Base-by-base conservation (phyloP, 192 early-diverging fungal species). In the Lobosporangium transversale region DNA sequence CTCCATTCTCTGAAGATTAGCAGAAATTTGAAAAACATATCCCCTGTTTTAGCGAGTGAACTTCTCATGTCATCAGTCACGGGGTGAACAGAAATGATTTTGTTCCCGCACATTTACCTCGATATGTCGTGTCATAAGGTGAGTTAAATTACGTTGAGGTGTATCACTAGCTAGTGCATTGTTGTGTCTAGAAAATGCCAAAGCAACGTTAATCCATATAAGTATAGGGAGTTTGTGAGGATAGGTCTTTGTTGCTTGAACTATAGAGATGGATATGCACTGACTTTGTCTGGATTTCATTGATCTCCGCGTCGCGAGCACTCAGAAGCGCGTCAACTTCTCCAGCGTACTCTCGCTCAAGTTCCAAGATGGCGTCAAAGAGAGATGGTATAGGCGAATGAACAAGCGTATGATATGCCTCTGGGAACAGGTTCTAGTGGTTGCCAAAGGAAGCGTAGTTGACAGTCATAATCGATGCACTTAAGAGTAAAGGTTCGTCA, bases 341-440 rank as follows among this genome's bases (percentile, higher is more conserved):
- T 29, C 78, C 52, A 10, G 81, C 75, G 58, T 85, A 86, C n/a
- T 63, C 79, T 31, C 84, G 85, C 45, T 88, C 86, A 20, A 88
- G 53, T n/a, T 85, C 75, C 48, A 86, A 59, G 17, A 88, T 66
- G 12, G 83, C 81, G 67, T 88, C 83, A 63, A 88, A 88, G 7
- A 88, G 81, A 15, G 70, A 64, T 15, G 83, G 66, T 36, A 84
- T 70, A 17, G 86, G 86, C 17, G 85, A 88, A 35, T 85, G 83
- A n/a, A 88, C 85, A 0, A 88, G 64, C 1, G 85, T 85, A 35
- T 86, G 80, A 59, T 84, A 85, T 7, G 86, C 86, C 63, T 84
- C 84, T 12, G 85, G 81, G 53, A 88, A 88, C 48, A 81, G 68
- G 49, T 88, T 84, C 86, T 88, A 68, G 29, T 35, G 31, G 23